Conservation (phyloP, 2,329 filamentous ascomycete genomes). For the Fusarium camptoceras region DNA sequence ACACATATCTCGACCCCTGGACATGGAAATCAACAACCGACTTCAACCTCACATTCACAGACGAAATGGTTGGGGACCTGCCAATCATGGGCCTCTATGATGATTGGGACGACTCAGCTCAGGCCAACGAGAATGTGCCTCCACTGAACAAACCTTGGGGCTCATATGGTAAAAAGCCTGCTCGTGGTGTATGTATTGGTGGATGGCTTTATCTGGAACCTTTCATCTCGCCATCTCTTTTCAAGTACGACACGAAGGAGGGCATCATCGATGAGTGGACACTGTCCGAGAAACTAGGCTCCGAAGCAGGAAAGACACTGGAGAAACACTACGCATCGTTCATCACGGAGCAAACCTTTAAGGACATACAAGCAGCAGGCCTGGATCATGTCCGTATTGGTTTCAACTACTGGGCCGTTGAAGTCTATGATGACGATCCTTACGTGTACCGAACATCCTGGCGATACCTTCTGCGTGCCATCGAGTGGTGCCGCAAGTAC, state of each 20-base stretch:
- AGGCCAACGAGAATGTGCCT: slow-evolving; percentile 83
- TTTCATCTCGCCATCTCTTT: slow-evolving; percentile 94
- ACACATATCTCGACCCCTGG: slow-evolving; percentile 87
- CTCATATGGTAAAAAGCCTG: slow-evolving; percentile 80
- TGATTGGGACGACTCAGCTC: slow-evolving; percentile 84
- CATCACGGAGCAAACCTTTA: slow-evolving; percentile 85
- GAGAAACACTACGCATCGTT: slow-evolving; percentile 94
- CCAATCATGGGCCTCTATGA: slow-evolving; percentile 89
- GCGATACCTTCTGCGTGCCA: slow-evolving; percentile 91
- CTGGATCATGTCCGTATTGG: slow-evolving; percentile 97
- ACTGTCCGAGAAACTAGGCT: slow-evolving; percentile 76
- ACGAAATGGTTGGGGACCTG: slow-evolving; percentile 84
- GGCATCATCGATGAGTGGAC: slow-evolving; percentile 91
- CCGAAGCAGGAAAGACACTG: slow-evolving; percentile 73
- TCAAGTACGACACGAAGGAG: slow-evolving; percentile 72
- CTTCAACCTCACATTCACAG: slow-evolving; percentile 95
- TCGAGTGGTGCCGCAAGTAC: slow-evolving; percentile 94
- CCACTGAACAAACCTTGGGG: slow-evolving; percentile 80
- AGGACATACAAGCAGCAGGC: slow-evolving; percentile 85
- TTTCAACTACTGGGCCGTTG: slow-evolving; percentile 94
- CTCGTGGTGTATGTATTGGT: slow-evolving; percentile 90
- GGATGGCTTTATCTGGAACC: slow-evolving; percentile 96
- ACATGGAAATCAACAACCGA: slow-evolving; percentile 90
- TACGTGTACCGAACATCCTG: slow-evolving; percentile 89
- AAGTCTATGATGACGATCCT: slow-evolving; percentile 85